Evolutionary conservation across 768 basidiomycete genomes (phyloP).

Genomic region (Naematelia aurantialba): DNA sequence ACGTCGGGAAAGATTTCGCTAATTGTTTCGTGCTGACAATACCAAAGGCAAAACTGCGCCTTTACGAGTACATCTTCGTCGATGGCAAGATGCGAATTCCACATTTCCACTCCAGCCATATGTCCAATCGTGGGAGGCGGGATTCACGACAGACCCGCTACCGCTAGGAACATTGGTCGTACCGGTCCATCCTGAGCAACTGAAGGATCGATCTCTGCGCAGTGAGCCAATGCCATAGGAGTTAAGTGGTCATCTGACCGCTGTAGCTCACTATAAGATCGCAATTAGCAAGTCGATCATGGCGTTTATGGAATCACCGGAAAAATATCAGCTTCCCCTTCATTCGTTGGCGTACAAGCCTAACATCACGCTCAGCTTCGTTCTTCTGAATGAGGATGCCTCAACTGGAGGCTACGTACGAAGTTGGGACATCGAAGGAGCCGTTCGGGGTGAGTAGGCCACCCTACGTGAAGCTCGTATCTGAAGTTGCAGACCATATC

Average conservation of each 20-base stretch:
- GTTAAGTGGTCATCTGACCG: constrained; percentile 33
- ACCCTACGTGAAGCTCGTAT: neutral
- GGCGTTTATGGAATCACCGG: constrained; percentile 30
- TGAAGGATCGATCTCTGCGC: constrained; percentile 24
- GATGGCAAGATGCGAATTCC: constrained; percentile 20
- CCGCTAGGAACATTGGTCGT: constrained; percentile 32
- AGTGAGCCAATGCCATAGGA: constrained; percentile 14
- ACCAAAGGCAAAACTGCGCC: constrained; percentile 7
- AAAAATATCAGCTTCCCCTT: constrained; percentile 45
- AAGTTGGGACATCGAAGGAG: constrained; percentile 69
- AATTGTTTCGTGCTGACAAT: neutral
- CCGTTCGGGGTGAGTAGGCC: constrained; percentile 60
- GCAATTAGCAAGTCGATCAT: constrained; percentile 39
- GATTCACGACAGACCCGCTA: constrained; percentile 26
- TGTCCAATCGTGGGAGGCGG: constrained; percentile 27
- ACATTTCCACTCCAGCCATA: constrained; percentile 38
- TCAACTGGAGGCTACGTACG: constrained; percentile 60
- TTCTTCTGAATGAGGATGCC: constrained; percentile 84
- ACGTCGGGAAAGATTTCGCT: constrained; percentile 5
- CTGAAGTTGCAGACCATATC: constrained; percentile 61
- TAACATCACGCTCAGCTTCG: constrained; percentile 83
- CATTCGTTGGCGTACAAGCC: constrained; percentile 71
- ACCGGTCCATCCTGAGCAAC: constrained; percentile 34
- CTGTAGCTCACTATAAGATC: constrained; percentile 54
- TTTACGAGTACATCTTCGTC: constrained; percentile 27